Conservation (phyloP, 2,329 filamentous ascomycete genomes). For the Arthrobotrys conoides region DNA sequence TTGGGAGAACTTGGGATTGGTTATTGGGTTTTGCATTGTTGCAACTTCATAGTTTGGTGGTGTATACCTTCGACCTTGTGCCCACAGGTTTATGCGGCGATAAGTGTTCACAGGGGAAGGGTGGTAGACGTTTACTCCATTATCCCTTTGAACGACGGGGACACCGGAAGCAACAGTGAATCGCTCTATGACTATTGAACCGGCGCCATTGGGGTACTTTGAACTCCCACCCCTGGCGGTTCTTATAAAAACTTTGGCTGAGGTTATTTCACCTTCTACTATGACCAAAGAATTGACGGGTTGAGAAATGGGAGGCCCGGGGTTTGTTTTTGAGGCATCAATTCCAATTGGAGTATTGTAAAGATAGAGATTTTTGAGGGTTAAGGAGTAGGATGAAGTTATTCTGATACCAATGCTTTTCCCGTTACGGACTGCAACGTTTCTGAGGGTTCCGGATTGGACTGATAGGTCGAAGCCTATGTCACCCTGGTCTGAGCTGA, state of each 20-base stretch:
- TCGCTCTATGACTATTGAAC: conserved; percentile 21
- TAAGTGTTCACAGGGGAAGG: background rate
- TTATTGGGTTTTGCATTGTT: conserved; percentile 23
- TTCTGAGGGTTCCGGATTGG: conserved; percentile 28
- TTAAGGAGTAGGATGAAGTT: conserved; percentile 24
- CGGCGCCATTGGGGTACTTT: conserved; percentile 31
- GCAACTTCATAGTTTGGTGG: conserved; percentile 12
- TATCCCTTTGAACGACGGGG: conserved; percentile 16
- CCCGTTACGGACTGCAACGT: background rate
- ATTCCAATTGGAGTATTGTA: conserved; percentile 14
- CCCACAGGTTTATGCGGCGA: conserved; percentile 2
- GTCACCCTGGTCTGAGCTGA: conserved; percentile 1
- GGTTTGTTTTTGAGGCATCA: conserved; percentile 3
- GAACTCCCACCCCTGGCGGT: conserved; percentile 39
- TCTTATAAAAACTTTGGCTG: conserved; percentile 5
- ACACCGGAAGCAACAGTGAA: conserved; percentile 3
- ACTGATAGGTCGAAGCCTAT: conserved; percentile 38
- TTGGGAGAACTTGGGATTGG: conserved; percentile 8
- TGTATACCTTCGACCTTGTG: conserved; percentile 21
- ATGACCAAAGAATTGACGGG: conserved; percentile 24
- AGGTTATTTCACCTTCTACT: conserved; percentile 8
- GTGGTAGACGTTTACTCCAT: conserved; percentile 27
- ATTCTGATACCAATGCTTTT: conserved; percentile 26
- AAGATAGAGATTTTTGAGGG: conserved; percentile 27
- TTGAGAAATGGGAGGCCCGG: conserved; percentile 2